Evolutionary conservation across 495 filamentous ascomycete species (phyloP).

Genomic region (Evansstolkia leycettana): DNA sequence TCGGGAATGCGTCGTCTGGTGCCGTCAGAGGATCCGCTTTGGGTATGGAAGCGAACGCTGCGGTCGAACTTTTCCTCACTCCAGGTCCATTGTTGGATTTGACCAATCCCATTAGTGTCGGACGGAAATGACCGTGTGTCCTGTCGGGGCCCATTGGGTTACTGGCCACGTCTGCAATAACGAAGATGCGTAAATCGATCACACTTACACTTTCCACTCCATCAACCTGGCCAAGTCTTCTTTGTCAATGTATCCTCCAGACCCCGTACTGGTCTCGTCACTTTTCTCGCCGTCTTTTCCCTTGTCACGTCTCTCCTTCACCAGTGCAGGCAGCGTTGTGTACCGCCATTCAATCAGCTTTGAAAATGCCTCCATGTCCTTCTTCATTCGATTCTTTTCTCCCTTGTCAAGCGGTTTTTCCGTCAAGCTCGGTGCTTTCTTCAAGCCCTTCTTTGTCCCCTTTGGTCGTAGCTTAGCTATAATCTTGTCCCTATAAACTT

Average conservation of each 20-base stretch:
- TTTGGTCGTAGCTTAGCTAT: constrained; percentile 12
- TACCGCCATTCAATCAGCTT: constrained; percentile 26
- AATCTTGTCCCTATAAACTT: constrained; percentile 13
- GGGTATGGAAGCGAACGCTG: constrained; percentile 29
- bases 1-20: constrained; percentile 21
- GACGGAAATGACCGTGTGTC: constrained; percentile 58
- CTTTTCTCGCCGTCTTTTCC: constrained; percentile 1
- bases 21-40: constrained; percentile 2
- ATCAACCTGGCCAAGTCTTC: constrained; percentile 35
- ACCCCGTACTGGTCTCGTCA: neutral
- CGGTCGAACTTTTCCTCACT: constrained; percentile 29
- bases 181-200: constrained; percentile 1
- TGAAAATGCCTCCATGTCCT: constrained; percentile 12
- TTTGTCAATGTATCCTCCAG: constrained; percentile 12
- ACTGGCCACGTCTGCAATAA: constrained; percentile 1
- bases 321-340: constrained; percentile 10
- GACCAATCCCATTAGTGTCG: constrained; percentile 52
- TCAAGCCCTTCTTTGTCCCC: constrained; percentile 7
- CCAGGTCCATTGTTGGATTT: constrained; percentile 40
- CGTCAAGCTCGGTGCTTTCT: neutral
- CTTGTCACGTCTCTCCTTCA: constrained; percentile 4
- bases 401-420: constrained; percentile 5
- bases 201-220: constrained; percentile 68
- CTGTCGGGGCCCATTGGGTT: constrained; percentile 16
- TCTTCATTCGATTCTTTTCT: constrained; percentile 7